These are phyloP conservation scores for Chamaecrista fasciculata DNA, from an alignment of 306 rosid genomes.

Conservation along the genomic window DNA sequence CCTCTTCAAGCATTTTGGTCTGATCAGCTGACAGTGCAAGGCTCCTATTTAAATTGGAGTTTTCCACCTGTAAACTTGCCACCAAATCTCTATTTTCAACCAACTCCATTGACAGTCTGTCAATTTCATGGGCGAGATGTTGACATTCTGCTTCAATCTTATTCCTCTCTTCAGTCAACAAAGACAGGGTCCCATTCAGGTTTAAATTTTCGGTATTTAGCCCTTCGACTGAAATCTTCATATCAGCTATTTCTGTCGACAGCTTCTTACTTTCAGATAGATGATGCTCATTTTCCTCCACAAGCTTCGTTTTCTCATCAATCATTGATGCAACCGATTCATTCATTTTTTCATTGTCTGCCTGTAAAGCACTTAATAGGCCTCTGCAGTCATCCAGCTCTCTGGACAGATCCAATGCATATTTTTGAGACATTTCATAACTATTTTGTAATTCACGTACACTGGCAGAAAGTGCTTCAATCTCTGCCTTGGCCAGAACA, in stretches of 20 bases:
- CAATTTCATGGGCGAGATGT: slow-evolving; percentile 49
- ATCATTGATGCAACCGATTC: slow-evolving; percentile 30
- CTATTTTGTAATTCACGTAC: slow-evolving; percentile 41
- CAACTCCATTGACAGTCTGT: slow-evolving; percentile 54
- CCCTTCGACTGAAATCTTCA: slow-evolving; percentile 42
- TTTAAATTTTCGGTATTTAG: slow-evolving; percentile 59
- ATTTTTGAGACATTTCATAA: slow-evolving; percentile 55
- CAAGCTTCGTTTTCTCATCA: slow-evolving; percentile 42
- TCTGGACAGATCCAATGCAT: slow-evolving; percentile 44
- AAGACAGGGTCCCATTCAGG: slow-evolving; percentile 47
- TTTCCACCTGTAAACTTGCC: slow-evolving; percentile 52
- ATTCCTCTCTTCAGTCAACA: slow-evolving; percentile 54
- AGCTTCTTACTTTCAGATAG: slow-evolving; percentile 46
- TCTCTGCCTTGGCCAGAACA: slow-evolving; percentile 36
- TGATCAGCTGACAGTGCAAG: slow-evolving; percentile 51
- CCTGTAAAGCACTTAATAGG: slow-evolving; percentile 45
- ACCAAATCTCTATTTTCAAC: slow-evolving; percentile 48
- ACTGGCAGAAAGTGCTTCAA: slow-evolving; percentile 40
- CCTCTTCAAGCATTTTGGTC: slow-evolving; percentile 56
- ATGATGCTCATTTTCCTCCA: slow-evolving; percentile 38
- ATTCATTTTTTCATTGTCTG: slow-evolving; percentile 45
- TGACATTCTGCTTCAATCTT: slow-evolving; percentile 50
- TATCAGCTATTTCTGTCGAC: slow-evolving; percentile 46
- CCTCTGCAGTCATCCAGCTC: slow-evolving; percentile 69
- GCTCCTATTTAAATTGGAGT: slow-evolving; percentile 47